Base-by-base conservation (phyloP, 1,284 basidiomycete genomes). In the Puccinia hordei region DNA sequence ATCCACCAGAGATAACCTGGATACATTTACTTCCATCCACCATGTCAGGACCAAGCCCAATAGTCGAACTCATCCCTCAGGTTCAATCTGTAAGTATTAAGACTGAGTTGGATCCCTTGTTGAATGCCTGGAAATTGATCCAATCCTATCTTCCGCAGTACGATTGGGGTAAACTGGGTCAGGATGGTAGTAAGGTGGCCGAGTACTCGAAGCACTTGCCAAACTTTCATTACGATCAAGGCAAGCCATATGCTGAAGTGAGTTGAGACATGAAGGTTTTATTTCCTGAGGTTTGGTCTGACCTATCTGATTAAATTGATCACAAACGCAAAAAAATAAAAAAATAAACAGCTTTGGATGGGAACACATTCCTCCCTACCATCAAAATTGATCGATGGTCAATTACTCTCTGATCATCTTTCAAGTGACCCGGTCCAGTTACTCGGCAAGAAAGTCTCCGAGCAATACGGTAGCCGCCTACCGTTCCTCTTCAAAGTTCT, bases 401-500 rank as follows among this genome's bases (percentile, higher is more conserved):
- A 85, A 81, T 90, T 94, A 59, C 89, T 90, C 1, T 49, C 75
- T 19, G 87, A 89, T 22, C 86, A 92, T 84, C 88, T 98, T 82
- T 87, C 89, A 30, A 86, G 87, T 1, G 88, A 93, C 85, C 91
- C 91, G 27, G 87, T 89, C 68, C 88, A 93, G 19, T 84, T 86
- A 82, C 90, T 96, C 65, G 92, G 92, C 19, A 83, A 87, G 38
- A 85, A 85, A n/a, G 89, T 95, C 77, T 84, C 89, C 15, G 87
- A 87, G 65, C 90, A 90, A 82, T 92, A 91, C 84, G 87, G 89
- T 24, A 92, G 92, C 75, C 92, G 93, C 83, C 88, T 98, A 13
- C 95, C 95, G 0, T 98, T 96, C 87, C 87, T 98, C 78, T 94
- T 97, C 89, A 97, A 98, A 86, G 91, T 96, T 22, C 90, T 99